A percentile compares a stretch with the other conserved stretches of the same genome.
phyloP scores from a whole-genome alignment of 164 flowering plant genomes.

The Liriodendron chinense region DNA sequence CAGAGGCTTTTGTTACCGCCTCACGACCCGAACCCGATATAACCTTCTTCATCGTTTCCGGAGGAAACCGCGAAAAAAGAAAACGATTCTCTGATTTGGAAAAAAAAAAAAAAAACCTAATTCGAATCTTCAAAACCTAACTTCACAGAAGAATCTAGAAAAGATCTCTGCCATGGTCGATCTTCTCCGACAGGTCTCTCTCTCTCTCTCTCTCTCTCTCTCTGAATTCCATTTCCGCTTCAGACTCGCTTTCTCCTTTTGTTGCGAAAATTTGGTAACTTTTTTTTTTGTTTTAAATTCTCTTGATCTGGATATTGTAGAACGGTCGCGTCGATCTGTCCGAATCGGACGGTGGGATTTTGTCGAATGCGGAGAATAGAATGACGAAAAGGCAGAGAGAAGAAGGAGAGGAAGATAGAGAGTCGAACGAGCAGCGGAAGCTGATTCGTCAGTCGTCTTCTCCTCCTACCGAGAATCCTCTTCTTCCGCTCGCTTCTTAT shows the following conservation, averaged over 20 bases:
- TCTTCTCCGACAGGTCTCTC: neutral
- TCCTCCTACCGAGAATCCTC: conserved; percentile 48
- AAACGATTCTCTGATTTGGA: too few relatives aligned
- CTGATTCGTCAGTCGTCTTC: conserved; percentile 14
- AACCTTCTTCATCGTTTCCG: too few relatives aligned
- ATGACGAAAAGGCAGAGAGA: conserved; percentile 25
- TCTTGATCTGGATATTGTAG: neutral
- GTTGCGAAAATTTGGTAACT: neutral
- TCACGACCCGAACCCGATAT: too few relatives aligned
- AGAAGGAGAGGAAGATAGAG: conserved; percentile 39
- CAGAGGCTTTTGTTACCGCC: too few relatives aligned
- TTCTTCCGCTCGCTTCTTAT: conserved; percentile 61
- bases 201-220: neutral
- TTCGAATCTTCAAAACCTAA: too few relatives aligned
- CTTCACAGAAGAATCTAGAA: too few relatives aligned
- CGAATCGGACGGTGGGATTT: neutral
- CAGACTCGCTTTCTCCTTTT: too few relatives aligned
- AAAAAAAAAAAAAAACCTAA: too few relatives aligned
- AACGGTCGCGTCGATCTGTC: neutral
- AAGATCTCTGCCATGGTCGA: neutral
- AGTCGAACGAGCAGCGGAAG: conserved; percentile 14
- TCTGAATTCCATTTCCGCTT: neutral
- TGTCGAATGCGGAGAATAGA: conserved; percentile 27
- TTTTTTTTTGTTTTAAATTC: too few relatives aligned
- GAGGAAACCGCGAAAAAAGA: too few relatives aligned